phyloP scores from a whole-genome alignment of 768 basidiomycete species.

The Favolaschia claudopus region DNA sequence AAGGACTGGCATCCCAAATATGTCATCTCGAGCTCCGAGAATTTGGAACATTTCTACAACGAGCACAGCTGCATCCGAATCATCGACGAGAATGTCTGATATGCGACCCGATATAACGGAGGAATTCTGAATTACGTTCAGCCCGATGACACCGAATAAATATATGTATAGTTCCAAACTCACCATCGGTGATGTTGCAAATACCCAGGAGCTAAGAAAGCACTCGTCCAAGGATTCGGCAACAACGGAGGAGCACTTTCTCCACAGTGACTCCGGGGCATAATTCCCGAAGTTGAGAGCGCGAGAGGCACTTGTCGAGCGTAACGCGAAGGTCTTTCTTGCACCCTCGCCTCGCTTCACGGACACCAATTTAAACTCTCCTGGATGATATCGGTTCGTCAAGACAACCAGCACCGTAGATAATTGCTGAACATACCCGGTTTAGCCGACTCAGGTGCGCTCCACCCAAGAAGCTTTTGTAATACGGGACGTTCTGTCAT shows the following conservation, averaged over 20 bases:
- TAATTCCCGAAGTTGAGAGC: not conserved
- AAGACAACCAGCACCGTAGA: too few species aligned
- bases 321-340: too few species aligned
- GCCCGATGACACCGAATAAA: too few species aligned
- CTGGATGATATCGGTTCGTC: too few species aligned
- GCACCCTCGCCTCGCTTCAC: too few species aligned
- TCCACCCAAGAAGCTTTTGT: too few species aligned
- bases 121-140: too few species aligned
- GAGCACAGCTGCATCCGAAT: not conserved
- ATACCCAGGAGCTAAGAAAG: not conserved
- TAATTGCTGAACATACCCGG: too few species aligned
- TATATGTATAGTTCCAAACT: not conserved
- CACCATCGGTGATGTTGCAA: not conserved
- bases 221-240: not conserved
- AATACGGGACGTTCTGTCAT: too few species aligned
- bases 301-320: not conserved
- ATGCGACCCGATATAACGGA: not conserved
- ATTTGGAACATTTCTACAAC: not conserved
- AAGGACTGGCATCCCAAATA: slow-evolving; percentile 2
- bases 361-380: too few species aligned
- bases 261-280: not conserved
- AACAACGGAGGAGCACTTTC: not conserved
- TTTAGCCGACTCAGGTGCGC: too few species aligned
- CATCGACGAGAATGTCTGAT: not conserved
- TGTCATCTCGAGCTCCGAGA: not conserved